A percentile compares a stretch with the other conserved stretches of the same genome.
Evolutionary conservation across 768 basidiomycete species (phyloP).

Genomic region (Mycena filopes): DNA sequence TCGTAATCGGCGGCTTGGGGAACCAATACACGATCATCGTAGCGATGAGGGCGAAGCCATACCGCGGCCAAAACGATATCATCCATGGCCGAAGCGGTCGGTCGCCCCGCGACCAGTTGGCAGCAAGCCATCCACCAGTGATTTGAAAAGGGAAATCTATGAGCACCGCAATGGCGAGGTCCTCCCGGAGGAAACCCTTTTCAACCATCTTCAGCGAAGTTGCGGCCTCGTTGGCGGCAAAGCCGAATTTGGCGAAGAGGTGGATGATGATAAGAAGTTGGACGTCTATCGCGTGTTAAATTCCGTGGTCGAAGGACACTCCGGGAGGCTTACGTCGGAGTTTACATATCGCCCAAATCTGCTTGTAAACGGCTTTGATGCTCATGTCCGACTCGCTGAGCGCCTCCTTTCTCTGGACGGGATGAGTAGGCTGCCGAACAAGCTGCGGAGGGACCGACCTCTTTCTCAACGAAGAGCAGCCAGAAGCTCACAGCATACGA

Average conservation of each 20-base stretch:
- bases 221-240: slow-evolving; percentile 92
- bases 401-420: slow-evolving; percentile 75
- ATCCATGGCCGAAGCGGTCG: slow-evolving; percentile 89
- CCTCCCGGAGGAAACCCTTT: slow-evolving; percentile 95
- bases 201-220: slow-evolving; percentile 95
- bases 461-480: slow-evolving; percentile 88
- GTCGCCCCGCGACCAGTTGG: slow-evolving; percentile 88
- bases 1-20: slow-evolving; percentile 78
- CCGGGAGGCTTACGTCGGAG: slow-evolving; percentile 74
- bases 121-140: slow-evolving; percentile 92
- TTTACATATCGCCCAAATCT: slow-evolving; percentile 94
- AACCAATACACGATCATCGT: slow-evolving; percentile 87
- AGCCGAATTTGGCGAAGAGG: slow-evolving; percentile 93
- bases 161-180: slow-evolving; percentile 93
- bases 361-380: slow-evolving; percentile 88
- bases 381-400: slow-evolving; percentile 87
- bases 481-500: slow-evolving; percentile 90
- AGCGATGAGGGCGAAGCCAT: slow-evolving; percentile 76
- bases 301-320: neutral
- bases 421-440: neutral
- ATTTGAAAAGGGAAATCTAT: slow-evolving; percentile 99
- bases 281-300: slow-evolving; percentile 69
- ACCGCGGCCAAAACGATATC: slow-evolving; percentile 88
- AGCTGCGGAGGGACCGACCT: slow-evolving; percentile 59
- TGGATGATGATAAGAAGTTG: slow-evolving; percentile 89